These are phyloP conservation scores for Pyracantha coccinea DNA, from an alignment of 331 rosid species.

Conservation along the genomic window DNA sequence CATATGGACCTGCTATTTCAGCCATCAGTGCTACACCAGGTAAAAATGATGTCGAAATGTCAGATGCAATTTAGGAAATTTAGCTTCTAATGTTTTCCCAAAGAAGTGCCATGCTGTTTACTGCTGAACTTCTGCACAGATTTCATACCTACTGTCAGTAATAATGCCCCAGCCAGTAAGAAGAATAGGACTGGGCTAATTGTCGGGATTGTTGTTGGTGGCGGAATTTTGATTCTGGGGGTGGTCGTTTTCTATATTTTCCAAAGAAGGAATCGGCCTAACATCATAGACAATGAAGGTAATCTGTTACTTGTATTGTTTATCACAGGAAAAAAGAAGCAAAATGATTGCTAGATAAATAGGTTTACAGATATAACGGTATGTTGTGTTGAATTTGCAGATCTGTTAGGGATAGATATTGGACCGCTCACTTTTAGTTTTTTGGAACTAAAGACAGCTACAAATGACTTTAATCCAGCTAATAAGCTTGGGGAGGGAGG, in stretches of 20 bases:
- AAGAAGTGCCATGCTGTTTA: background rate
- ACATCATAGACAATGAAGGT: constrained; percentile 47
- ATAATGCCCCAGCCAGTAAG: constrained; percentile 33
- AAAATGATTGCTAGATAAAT: background rate
- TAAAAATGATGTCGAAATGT: constrained; percentile 8
- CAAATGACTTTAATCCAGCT: constrained; percentile 45
- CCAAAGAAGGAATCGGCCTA: constrained; percentile 38
- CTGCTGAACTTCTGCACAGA: constrained; percentile 26
- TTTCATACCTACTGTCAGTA: constrained; percentile 52
- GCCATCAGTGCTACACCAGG: constrained; percentile 74
- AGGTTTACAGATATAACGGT: background rate
- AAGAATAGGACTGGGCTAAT: constrained; percentile 40
- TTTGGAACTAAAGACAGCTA: constrained; percentile 54
- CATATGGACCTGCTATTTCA: constrained; percentile 66
- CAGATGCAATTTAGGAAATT: background rate
- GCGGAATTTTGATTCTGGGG: constrained; percentile 33
- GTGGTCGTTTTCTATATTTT: constrained; percentile 16
- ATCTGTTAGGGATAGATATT: constrained; percentile 54
- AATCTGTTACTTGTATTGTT: background rate
- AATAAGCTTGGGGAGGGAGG: constrained; percentile 94
- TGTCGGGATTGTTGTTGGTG: constrained; percentile 47
- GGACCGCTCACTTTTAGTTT: constrained; percentile 60
- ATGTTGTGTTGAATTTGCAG: constrained; percentile 32
- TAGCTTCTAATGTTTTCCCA: background rate
- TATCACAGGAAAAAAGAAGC: background rate